Base-by-base conservation (phyloP, 768 basidiomycete genomes). In the Boletus vinaceobasis region DNA sequence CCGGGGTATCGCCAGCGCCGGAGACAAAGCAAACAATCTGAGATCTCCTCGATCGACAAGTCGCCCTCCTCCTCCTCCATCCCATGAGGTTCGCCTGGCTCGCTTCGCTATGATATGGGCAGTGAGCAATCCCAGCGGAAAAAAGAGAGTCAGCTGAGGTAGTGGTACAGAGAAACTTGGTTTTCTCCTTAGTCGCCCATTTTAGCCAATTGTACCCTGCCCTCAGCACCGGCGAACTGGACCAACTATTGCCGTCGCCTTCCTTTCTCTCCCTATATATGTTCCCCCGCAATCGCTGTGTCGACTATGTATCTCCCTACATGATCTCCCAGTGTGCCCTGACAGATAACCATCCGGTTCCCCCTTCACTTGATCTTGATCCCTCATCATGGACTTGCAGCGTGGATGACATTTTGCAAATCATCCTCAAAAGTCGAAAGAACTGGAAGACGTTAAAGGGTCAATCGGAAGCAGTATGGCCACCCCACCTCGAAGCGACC, bases 361-460 rank as follows among this genome's bases (percentile, higher is more conserved):
- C 42, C 32, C 37, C 53, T 51, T n/a, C 56, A 57, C 42, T 23
- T 23, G 23, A 23, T 23, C 23, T 23, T 23, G 58, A 61, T 47
- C 44, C 43, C 2, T 39, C 53, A 4, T 50, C 66, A n/a, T 46
- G 19, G 17, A 60, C 15, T 32, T 54, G 65, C 61, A 65, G 65
- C 59, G 69, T 71, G 54, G 58, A 70, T 46, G 84, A 85, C 54
- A 84, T 86, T 57, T 80, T 87, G 68, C 77, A 83, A 65, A 80
- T 81, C 45, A 83, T 89, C 57, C 79, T 87, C 58, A 81, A 78
- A 57, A 80, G 80, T 40, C 80, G 88, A 59, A 88, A 88, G 70
- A 85, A 80, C 64, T 90, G 86, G 86, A 87, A 88, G 66, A 87
- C 85, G 0, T 70, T 85, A 27, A 80, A 81, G 65, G 87, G 86